phyloP scores from a whole-genome alignment of 179 eudicot species.

The Gypsophila paniculata region DNA sequence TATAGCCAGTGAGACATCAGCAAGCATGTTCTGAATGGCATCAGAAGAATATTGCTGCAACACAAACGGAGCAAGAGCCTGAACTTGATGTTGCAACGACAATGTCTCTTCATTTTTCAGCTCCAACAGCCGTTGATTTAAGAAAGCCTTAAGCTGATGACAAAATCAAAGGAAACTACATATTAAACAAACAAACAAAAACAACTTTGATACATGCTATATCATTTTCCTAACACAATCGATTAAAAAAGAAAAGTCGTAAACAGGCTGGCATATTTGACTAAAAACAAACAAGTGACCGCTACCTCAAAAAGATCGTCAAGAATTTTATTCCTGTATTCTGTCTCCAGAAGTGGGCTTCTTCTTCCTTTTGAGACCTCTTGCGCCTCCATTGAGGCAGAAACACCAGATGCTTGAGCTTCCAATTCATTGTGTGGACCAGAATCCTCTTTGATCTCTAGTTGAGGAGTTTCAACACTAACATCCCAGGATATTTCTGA shows the following conservation, averaged over 20 bases:
- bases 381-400: conserved; percentile 35
- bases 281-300: conserved; percentile 1
- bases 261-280: not conserved
- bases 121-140: conserved; percentile 72
- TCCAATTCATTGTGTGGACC: conserved; percentile 31
- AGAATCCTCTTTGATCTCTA: conserved; percentile 38
- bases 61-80: conserved; percentile 85
- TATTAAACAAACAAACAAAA: conserved; percentile 4
- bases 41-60: conserved; percentile 84
- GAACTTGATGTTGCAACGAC: conserved; percentile 93
- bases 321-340: conserved; percentile 79
- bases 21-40: conserved; percentile 67
- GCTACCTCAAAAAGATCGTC: conserved; percentile 94
- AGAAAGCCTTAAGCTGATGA: conserved; percentile 75
- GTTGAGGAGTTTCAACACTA: conserved; percentile 64
- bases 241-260: not conserved
- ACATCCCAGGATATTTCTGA: conserved; percentile 82
- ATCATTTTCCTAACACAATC: not conserved
- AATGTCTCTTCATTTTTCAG: conserved; percentile 70
- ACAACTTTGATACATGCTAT: conserved; percentile 3
- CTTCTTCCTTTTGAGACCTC: conserved; percentile 48
- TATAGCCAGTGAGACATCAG: conserved; percentile 64
- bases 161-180: not conserved
- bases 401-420: conserved; percentile 33
- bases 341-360: conserved; percentile 87